Evolutionary conservation across 108 stramenopile species (phyloP), one percentile per base, ranked within the genome.

Genomic region (Nitzschia sp.): DNA sequence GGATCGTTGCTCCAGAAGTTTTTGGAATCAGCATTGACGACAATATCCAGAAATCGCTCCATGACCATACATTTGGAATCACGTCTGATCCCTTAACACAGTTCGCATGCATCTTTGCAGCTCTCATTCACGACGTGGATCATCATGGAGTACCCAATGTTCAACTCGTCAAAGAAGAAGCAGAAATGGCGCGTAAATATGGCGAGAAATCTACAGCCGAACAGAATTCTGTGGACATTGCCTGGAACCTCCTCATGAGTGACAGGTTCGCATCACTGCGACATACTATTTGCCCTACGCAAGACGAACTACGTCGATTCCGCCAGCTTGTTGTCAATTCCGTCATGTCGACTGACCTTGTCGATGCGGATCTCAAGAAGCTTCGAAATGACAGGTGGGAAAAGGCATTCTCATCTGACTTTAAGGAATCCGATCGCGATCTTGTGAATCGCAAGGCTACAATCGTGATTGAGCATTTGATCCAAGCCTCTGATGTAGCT

Each of bases 401-500:
- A n/a, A 57, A 75, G 29, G 81, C 78, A 6, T 82, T 82, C 38
- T 56, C 28, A 22, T 9, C 32, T n/a, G 25, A 71, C 44, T 26
- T 32, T 25, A 19, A 53, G 38, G 64, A 66, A 33, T 21, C 64
- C 3, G 32, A 32, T 31, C 53, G 73, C 30, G 36, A 61, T 23
- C 22, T 3, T 5, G 31, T 41, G n/a, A 71, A 71, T 48, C 73
- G 55, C 2, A 80, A 72, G 38, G 76, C 72, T 17, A 73, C 80
- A 6, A 25, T 72, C 6, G 78, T 81, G 0, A 71, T 84, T 29
- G 83, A 84, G 21, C 76, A 78, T 33, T 75, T 84, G 64, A 80
- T 84, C 54, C 76, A 80, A 53, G 75, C 63, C 9, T 68, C 80
- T 27, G 83, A 84, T 61, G 69, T 84, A 28, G 77, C 82, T 11